These are phyloP conservation scores for Paramecium bursaria DNA, from an alignment of 73 alveolate genomes.

Conservation along the genomic window DNA sequence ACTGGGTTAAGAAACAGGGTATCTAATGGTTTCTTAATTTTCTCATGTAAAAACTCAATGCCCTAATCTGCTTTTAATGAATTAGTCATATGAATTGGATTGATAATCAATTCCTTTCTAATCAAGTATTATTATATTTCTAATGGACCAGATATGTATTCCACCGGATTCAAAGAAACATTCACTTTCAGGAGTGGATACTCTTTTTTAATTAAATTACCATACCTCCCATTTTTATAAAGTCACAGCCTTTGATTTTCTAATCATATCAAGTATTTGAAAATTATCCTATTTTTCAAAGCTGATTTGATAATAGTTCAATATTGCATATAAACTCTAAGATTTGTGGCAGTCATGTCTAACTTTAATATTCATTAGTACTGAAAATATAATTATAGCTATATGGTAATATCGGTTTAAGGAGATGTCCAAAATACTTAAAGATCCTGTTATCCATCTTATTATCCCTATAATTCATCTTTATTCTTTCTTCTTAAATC, in stretches of 20 bases:
- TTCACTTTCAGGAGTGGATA: constrained; percentile 38
- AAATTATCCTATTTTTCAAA: constrained; percentile 35
- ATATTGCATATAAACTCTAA: background rate
- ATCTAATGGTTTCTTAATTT: constrained; percentile 56
- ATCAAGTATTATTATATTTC: constrained; percentile 3
- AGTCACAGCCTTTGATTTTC: background rate
- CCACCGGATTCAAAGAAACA: constrained; percentile 35
- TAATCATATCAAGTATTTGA: background rate
- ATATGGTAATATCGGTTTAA: constrained; percentile 8
- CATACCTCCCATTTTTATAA: constrained; percentile 8
- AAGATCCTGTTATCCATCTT: background rate
- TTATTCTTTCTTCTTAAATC: constrained; percentile 26
- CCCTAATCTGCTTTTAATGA: constrained; percentile 30
- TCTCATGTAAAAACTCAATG: background rate
- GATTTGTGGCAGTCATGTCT: constrained; percentile 32
- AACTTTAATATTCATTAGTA: background rate
- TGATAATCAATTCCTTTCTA: constrained; percentile 24
- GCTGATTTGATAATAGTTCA: constrained; percentile 31
- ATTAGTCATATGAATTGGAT: constrained; percentile 17
- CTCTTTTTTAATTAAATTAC: too few relatives aligned
- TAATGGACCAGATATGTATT: constrained; percentile 22
- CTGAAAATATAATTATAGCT: constrained; percentile 6
- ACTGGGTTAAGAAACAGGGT: constrained; percentile 6
- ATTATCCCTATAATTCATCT: background rate
- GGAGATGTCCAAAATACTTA: constrained; percentile 46